Percentiles rank a stretch among this genome's conserved stretches.
Conservation (phyloP, 108 stramenopile species). For the Cyclotella kingstonii region DNA sequence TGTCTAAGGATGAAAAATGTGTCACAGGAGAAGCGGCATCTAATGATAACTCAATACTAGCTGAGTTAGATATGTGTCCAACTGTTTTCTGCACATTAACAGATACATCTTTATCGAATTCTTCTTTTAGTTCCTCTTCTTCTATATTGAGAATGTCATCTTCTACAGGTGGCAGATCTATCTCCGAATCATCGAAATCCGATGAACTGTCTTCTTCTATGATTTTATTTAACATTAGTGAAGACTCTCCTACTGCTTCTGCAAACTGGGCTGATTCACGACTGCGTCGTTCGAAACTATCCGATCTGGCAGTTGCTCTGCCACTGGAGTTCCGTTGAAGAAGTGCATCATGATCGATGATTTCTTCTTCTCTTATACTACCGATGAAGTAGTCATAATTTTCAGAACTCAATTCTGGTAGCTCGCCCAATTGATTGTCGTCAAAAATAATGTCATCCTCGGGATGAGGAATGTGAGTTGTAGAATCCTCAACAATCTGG, state of each 20-base stretch:
- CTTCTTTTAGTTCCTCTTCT: constrained; percentile 25
- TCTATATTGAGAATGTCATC: not conserved
- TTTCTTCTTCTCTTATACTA: not conserved
- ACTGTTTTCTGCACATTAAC: constrained; percentile 17
- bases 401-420: not conserved
- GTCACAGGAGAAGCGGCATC: too few relatives aligned
- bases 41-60: too few relatives aligned
- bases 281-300: constrained; percentile 51
- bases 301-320: constrained; percentile 11
- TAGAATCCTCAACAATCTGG: constrained; percentile 13
- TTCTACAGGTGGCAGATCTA: constrained; percentile 38
- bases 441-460: not conserved
- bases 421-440: not conserved
- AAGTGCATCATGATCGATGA: constrained; percentile 15
- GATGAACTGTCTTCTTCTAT: constrained; percentile 49
- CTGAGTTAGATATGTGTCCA: too few relatives aligned
- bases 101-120: constrained; percentile 11
- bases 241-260: constrained; percentile 69
- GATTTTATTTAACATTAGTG: constrained; percentile 49
- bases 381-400: constrained; percentile 22
- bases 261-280: constrained; percentile 75
- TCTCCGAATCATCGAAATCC: constrained; percentile 56
- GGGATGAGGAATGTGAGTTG: constrained; percentile 8
- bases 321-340: constrained; percentile 4
- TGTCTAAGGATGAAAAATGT: too few relatives aligned